A percentile compares a stretch with the other conserved stretches of the same genome.
Conservation (phyloP, 768 basidiomycete species). For the Clitopilus passeckerianus region DNA sequence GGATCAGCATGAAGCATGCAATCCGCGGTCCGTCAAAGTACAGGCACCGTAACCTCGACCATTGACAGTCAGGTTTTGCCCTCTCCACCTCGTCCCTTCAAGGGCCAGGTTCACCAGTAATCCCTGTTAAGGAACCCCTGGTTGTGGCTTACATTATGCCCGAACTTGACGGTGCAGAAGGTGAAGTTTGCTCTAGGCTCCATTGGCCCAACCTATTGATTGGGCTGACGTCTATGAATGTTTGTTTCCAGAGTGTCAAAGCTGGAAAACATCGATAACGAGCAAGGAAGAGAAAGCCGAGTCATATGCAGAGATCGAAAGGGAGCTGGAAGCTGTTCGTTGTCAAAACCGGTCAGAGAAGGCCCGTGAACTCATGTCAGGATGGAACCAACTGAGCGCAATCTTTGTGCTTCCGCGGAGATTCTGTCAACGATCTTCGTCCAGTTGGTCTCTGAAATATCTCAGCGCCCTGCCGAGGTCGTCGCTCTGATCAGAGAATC, state of each 20-base stretch:
- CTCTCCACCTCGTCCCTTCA: not conserved
- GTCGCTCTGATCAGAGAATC: not conserved
- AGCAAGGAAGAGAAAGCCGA: not conserved
- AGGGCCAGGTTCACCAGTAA: not conserved
- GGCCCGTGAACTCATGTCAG: not conserved
- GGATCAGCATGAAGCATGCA: not conserved
- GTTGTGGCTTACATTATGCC: not conserved
- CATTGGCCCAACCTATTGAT: no score
- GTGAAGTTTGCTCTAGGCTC: not conserved
- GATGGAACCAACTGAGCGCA: not conserved
- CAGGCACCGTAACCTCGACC: not conserved
- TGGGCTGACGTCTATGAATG: no score
- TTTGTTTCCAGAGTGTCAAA: not conserved
- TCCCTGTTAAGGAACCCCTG: not conserved
- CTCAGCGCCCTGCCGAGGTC: no score
- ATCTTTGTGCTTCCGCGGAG: not conserved
- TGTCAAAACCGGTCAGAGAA: not conserved
- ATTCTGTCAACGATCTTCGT: not conserved
- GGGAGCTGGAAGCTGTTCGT: no score
- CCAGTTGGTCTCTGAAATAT: not conserved
- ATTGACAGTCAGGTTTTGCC: not conserved
- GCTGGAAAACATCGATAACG: not conserved
- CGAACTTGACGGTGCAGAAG: not conserved
- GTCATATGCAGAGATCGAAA: no score
- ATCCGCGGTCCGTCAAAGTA: not conserved